Conservation (phyloP, 2,329 filamentous ascomycete genomes). For the Teratosphaeria zuluensis region DNA sequence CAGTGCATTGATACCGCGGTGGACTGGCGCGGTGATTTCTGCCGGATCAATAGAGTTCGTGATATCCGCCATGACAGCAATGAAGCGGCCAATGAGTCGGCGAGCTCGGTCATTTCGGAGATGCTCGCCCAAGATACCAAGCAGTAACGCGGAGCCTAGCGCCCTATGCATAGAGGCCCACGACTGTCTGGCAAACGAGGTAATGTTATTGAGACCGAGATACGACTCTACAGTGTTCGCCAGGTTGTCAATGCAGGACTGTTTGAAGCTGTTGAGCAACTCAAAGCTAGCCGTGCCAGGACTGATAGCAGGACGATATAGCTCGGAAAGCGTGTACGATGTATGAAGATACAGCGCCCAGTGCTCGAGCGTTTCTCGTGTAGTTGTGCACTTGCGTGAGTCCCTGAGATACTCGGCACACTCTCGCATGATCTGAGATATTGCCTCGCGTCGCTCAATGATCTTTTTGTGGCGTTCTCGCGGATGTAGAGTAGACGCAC, state of each 20-base stretch:
- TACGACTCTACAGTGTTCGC: slow-evolving; percentile 50
- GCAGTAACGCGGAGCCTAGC: slow-evolving; percentile 29
- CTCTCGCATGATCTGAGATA: slow-evolving; percentile 49
- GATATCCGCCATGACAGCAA: slow-evolving; percentile 37
- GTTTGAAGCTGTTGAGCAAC: slow-evolving; percentile 39
- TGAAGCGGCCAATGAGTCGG: slow-evolving; percentile 36
- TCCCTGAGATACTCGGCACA: slow-evolving; percentile 49
- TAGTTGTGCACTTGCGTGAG: slow-evolving; percentile 36
- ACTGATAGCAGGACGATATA: slow-evolving; percentile 52
- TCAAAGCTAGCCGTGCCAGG: slow-evolving; percentile 36
- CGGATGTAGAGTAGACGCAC: slow-evolving; percentile 43
- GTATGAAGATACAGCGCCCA: slow-evolving; percentile 51
- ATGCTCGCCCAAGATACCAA: slow-evolving; percentile 36
- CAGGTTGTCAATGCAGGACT: slow-evolving; percentile 47
- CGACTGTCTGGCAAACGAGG: slow-evolving; percentile 29
- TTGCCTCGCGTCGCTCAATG: slow-evolving; percentile 46
- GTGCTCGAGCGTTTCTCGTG: slow-evolving; percentile 48
- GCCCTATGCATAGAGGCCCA: slow-evolving; percentile 28
- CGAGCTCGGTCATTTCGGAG: slow-evolving; percentile 38
- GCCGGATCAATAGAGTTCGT: slow-evolving; percentile 37
- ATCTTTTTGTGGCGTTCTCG: slow-evolving; percentile 44
- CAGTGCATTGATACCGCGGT: slow-evolving; percentile 37
- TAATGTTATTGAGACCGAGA: slow-evolving; percentile 47
- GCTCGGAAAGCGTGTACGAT: slow-evolving; percentile 53
- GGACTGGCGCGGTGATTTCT: slow-evolving; percentile 39